These are phyloP conservation scores for Clonostachys sp. DNA, from an alignment of 2,329 filamentous ascomycete genomes.

Conservation along the genomic window DNA sequence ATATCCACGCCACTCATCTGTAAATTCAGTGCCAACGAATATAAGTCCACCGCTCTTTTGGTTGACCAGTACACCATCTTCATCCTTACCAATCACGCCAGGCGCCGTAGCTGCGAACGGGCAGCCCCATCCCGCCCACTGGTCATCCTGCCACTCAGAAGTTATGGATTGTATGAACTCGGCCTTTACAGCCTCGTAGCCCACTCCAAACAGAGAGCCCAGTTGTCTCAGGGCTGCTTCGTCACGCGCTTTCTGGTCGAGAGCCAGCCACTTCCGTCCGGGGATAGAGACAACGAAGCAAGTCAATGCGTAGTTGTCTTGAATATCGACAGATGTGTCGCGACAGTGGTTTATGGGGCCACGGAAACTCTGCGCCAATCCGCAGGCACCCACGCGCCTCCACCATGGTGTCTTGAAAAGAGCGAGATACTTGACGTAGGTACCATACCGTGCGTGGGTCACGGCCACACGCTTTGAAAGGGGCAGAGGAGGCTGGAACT, in stretches of 20 bases:
- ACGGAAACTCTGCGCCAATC: conserved; percentile 29
- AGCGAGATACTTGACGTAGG: conserved; percentile 36
- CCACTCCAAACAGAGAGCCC: too few species aligned
- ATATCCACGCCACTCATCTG: too few species aligned
- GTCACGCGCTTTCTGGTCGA: conserved; percentile 21
- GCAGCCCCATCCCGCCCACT: too few species aligned
- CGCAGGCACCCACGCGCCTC: conserved; percentile 24
- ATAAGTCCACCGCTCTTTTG: too few species aligned
- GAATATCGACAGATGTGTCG: conserved; percentile 29
- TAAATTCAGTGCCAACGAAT: too few species aligned
- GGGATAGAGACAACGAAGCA: conserved; percentile 28
- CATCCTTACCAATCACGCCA: too few species aligned
- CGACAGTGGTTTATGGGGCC: conserved; percentile 32
- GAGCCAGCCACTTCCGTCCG: conserved; percentile 18
- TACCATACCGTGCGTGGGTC: conserved; percentile 27
- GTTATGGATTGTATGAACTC: too few species aligned
- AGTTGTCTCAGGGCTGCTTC: too few species aligned
- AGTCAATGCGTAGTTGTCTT: conserved; percentile 23
- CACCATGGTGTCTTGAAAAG: conserved; percentile 24
- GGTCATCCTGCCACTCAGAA: too few species aligned
- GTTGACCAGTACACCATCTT: too few species aligned
- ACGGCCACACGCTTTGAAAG: conserved; percentile 23
- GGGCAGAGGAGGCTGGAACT: conserved; percentile 38
- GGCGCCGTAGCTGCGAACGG: too few species aligned
- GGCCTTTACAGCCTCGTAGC: too few species aligned